Evolutionary conservation across 306 rosid genomes (phyloP), one percentile per base, ranked within the genome.

Genomic region (Luffa aegyptiaca): DNA sequence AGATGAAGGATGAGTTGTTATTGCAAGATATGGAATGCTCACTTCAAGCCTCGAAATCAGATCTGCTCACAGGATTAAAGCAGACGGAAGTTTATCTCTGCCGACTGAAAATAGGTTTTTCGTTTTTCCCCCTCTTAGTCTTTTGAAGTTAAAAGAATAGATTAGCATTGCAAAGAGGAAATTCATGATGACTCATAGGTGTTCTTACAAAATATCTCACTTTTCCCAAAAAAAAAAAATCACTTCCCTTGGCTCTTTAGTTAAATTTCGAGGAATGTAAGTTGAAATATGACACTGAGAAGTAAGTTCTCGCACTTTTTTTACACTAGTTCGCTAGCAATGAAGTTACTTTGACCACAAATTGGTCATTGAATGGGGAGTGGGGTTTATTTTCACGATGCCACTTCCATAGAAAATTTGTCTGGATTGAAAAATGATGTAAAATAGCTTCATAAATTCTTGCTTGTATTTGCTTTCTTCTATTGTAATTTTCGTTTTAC

Each of bases 21-120:
- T 37, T 45, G 48, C 89, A 85, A 81, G 89, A 91, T 80, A 91
- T 79, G 86, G 79, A 69, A 39, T 80, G 86, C 82, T 58, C 82
- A 57, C 79, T 91, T 2, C 88, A 91, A 66, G 80, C 62, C n/a
- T 86, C 89, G 1, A 88, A 88, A 81, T 84, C 84, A 37, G 88
- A 90, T 61, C 81, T 88, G 85, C 58, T 76, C 46, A 36, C 86
- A 73, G 85, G 94, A 80, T 73, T 76, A 80, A 89, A 91, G 91
- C 85, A 83, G 42, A 82, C 86, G 81, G 96, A 93, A 76, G 85
- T 84, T 46, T 73, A 59, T 66, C 8, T 87, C 70, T 16, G 69
- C 44, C 88, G 86, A 84, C 77, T 87, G 86, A 73, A 79, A 78
- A 71, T 49, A 72, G 77, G 77, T 72, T 68, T 41, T 41, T 68